Evolutionary conservation across 352 stramenopile genomes (phyloP), one percentile per base, ranked within the genome.

Genomic region (Phytophthora melonis): DNA sequence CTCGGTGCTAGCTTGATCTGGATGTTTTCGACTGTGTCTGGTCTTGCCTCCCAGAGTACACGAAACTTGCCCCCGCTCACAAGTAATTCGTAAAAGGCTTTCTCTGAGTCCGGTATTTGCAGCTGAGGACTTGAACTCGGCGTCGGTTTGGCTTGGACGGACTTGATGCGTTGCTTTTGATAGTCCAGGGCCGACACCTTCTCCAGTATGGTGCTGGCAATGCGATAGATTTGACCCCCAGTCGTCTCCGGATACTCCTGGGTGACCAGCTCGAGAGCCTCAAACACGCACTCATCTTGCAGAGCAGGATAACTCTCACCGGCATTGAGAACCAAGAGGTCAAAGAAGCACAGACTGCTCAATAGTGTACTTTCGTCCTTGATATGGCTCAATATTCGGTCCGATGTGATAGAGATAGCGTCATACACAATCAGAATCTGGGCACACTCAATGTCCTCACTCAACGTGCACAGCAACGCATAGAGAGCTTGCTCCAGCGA

Each of bases 341-440:
- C 58, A 0, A 87, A 58, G 41, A 86, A 86, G 18, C 66, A 66
- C 32, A 89, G 54, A 21, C 63, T 72, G n/a, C 6, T 58, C 13
- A 76, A 55, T 21, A 89, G 62, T 5, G 74, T 70, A 9, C 76
- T 63, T 53, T 87, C 72, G 16, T 86, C 69, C 0, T 70, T 36
- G 7, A 84, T 27, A 54, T 77, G 72, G 27, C 58, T 43, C 21
- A 58, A 72, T 1, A 86, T 71, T 1, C 79, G 73, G 55, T 84
- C 78, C 9, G 71, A 39, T n/a, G 58, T 64, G 27, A 78, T 83
- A 3, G 75, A 21, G 45, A 89, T 79, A 25, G 60, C 73, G 43
- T 86, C 75, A 47, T 76, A 79, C 25, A 82, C 64, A 19, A 89
- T 78, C 30, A 89, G 66, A 23, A 80, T 63, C 30, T 75, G 70